Evolutionary conservation across 306 rosid species (phyloP).

Genomic region (Casuarina equisetifolia): DNA sequence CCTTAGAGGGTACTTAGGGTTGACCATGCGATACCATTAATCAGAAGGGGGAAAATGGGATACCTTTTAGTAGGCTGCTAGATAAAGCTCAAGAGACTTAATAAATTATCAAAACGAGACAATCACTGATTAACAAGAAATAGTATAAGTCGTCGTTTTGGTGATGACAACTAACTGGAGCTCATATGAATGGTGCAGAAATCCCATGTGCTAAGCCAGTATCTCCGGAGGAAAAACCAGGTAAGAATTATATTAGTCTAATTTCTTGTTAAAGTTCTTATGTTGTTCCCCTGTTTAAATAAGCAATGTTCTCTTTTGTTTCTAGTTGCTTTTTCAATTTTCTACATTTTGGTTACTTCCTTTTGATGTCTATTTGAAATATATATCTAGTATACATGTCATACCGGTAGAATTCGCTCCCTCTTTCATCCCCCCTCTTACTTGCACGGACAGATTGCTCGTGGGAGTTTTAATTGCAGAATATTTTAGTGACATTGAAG

Average conservation of each 20-base stretch:
- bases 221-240: constrained; percentile 39
- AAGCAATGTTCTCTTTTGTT: neutral
- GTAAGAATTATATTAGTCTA: constrained; percentile 38
- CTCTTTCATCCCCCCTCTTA: neutral
- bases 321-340: constrained; percentile 1
- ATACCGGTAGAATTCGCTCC: neutral
- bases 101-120: neutral
- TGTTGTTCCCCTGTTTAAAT: constrained; percentile 11
- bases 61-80: neutral
- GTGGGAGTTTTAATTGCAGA: constrained; percentile 1
- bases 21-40: neutral
- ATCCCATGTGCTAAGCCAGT: constrained; percentile 50
- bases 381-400: neutral
- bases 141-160: neutral
- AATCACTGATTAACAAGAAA: neutral
- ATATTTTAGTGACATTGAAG: neutral
- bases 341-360: neutral
- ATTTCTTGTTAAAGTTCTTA: constrained; percentile 9
- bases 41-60: neutral
- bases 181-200: constrained; percentile 50
- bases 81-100: neutral
- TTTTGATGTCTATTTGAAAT: neutral
- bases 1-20: neutral
- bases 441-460: neutral
- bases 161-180: constrained; percentile 22